phyloP scores from a whole-genome alignment of 495 filamentous ascomycete species.

The Massariosphaeria phaeospora region DNA sequence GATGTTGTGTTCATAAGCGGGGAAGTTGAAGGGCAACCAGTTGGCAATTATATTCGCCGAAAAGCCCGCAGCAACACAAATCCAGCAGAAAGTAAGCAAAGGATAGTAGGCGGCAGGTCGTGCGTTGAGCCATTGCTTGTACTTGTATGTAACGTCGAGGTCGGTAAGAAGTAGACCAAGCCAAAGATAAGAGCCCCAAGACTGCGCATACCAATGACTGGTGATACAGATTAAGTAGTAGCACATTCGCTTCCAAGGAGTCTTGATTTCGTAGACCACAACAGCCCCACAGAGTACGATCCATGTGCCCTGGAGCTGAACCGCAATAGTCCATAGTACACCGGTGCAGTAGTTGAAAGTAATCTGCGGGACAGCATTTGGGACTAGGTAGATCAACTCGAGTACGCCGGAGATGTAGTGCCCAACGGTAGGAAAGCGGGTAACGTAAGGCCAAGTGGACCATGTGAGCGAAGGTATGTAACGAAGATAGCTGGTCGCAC shows the following conservation, averaged over 20 bases:
- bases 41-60: conserved; percentile 35
- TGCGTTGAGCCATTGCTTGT: conserved; percentile 36
- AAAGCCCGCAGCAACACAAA: conserved; percentile 32
- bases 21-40: conserved; percentile 35
- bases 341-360: conserved; percentile 46
- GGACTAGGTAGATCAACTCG: conserved; percentile 43
- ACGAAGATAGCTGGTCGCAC: conserved; percentile 41
- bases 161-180: conserved; percentile 42
- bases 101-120: conserved; percentile 35
- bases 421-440: conserved; percentile 35
- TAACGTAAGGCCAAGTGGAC: conserved; percentile 45
- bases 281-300: conserved; percentile 38
- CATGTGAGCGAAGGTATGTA: conserved; percentile 44
- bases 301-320: conserved; percentile 44
- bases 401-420: conserved; percentile 40
- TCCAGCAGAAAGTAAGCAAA: conserved; percentile 29
- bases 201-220: conserved; percentile 43
- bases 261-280: conserved; percentile 44
- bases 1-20: conserved; percentile 38
- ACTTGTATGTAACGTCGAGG: conserved; percentile 44
- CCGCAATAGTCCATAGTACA: conserved; percentile 46
- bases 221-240: conserved; percentile 42
- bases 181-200: conserved; percentile 44
- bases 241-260: conserved; percentile 44
- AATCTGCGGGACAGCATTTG: conserved; percentile 44